phyloP scores from a whole-genome alignment of 345 rosid species.

The Camelina neglecta region DNA sequence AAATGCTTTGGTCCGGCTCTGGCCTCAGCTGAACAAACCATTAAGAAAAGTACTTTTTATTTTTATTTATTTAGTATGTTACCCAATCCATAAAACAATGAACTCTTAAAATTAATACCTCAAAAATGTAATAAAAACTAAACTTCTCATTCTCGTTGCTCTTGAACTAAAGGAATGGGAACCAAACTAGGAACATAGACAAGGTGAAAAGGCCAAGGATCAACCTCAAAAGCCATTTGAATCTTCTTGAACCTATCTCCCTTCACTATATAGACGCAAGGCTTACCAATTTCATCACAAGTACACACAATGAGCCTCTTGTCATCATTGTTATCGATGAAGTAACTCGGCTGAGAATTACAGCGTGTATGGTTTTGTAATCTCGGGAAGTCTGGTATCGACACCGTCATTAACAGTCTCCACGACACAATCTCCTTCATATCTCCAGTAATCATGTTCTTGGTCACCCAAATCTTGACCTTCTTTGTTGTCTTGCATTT shows the following conservation, averaged over 20 bases:
- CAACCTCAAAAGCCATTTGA: background rate
- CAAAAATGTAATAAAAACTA: background rate
- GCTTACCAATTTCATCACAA: background rate
- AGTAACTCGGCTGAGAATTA: slow-evolving; percentile 3
- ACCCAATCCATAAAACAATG: background rate
- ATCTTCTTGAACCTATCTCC: slow-evolving; percentile 18
- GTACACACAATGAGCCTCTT: slow-evolving; percentile 9
- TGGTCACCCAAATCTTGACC: slow-evolving; percentile 12
- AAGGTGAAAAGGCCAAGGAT: slow-evolving; percentile 16
- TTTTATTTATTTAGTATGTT: background rate
- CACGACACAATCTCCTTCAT: background rate
- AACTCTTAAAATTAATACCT: background rate
- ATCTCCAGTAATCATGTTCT: background rate
- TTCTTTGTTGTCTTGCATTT: background rate
- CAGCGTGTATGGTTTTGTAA: slow-evolving; percentile 4
- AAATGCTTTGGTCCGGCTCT: too few relatives aligned
- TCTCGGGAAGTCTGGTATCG: slow-evolving; percentile 3
- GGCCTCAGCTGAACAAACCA: background rate
- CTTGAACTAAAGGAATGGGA: slow-evolving; percentile 6
- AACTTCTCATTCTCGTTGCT: slow-evolving; percentile 3
- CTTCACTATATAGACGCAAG: slow-evolving; percentile 7
- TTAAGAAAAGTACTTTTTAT: too few relatives aligned
- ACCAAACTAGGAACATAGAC: slow-evolving; percentile 26
- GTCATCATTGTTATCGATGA: slow-evolving; percentile 14
- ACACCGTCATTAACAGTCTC: slow-evolving; percentile 13